phyloP scores from a whole-genome alignment of 495 filamentous ascomycete genomes.

The Aspergillus affinis region DNA sequence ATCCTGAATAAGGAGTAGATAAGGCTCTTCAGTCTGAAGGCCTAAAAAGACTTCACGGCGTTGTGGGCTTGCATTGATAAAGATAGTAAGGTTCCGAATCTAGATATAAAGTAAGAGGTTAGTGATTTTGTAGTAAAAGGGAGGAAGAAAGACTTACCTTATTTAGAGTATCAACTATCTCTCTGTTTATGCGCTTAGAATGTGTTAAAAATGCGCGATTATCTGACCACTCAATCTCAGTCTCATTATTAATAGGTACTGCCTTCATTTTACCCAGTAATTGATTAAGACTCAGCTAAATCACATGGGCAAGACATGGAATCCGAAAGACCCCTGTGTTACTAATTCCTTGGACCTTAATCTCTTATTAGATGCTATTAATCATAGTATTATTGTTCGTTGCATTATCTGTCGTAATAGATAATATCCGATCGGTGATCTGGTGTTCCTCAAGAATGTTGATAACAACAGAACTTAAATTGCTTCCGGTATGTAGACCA shows the following conservation, averaged over 20 bases:
- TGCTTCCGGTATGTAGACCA: neutral
- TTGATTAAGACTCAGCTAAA: slow-evolving; percentile 19
- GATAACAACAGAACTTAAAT: slow-evolving; percentile 12
- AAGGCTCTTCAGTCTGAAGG: slow-evolving; percentile 11
- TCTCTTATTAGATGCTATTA: slow-evolving; percentile 8
- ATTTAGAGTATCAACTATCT: slow-evolving; percentile 15
- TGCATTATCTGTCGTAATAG: slow-evolving; percentile 21
- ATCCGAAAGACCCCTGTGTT: slow-evolving; percentile 3
- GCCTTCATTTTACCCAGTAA: slow-evolving; percentile 20
- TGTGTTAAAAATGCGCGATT: neutral
- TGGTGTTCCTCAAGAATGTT: slow-evolving; percentile 13
- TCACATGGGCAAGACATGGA: slow-evolving; percentile 21
- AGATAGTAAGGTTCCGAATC: slow-evolving; percentile 17
- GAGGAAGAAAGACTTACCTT: slow-evolving; percentile 4
- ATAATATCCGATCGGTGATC: slow-evolving; percentile 14
- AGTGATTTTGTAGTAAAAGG: neutral
- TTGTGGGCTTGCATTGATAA: slow-evolving; percentile 22
- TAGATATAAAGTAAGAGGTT: neutral
- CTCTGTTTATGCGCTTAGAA: slow-evolving; percentile 1
- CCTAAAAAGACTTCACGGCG: slow-evolving; percentile 11
- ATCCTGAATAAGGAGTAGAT: slow-evolving; percentile 25
- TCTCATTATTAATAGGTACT: slow-evolving; percentile 14
- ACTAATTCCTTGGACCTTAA: slow-evolving; percentile 9
- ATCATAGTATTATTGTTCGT: slow-evolving; percentile 22
- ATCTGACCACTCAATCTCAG: slow-evolving; percentile 15